These are phyloP conservation scores for Tricholomella constricta DNA, from an alignment of 768 basidiomycete species.

Conservation along the genomic window DNA sequence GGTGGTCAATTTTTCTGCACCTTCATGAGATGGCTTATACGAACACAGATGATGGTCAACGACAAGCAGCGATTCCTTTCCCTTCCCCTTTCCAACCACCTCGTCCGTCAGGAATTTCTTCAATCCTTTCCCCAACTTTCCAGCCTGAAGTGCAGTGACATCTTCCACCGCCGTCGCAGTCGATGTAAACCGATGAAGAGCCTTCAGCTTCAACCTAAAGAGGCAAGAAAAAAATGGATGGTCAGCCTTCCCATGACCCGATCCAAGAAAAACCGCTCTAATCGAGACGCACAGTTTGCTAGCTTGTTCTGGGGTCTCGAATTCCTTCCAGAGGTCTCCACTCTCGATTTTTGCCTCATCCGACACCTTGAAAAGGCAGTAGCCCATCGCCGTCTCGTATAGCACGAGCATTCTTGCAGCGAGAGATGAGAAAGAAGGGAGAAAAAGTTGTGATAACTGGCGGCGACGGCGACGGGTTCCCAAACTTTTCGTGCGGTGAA, in stretches of 20 bases:
- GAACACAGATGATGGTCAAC: conserved; percentile 89
- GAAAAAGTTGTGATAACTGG: neutral
- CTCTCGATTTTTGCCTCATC: conserved; percentile 86
- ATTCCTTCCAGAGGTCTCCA: conserved; percentile 88
- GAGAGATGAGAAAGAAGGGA: neutral
- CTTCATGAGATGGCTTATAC: conserved; percentile 25
- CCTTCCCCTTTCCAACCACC: conserved; percentile 86
- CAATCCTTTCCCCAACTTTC: conserved; percentile 89
- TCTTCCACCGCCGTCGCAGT: conserved; percentile 98
- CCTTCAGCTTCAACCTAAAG: conserved; percentile 86
- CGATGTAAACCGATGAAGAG: conserved; percentile 93
- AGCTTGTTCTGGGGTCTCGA: conserved; percentile 89
- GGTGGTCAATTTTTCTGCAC: neutral
- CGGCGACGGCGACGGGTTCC: conserved; percentile 1
- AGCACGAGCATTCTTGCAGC: conserved; percentile 82
- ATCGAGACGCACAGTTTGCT: conserved; percentile 77
- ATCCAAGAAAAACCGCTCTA: conserved; percentile 2
- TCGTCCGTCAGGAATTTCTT: conserved; percentile 92
- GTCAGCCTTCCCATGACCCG: conserved; percentile 1
- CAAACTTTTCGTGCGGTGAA: conserved; percentile 15
- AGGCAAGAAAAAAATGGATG: conserved; percentile 1
- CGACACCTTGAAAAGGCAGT: conserved; percentile 96
- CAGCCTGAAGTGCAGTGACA: conserved; percentile 87
- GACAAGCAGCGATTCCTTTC: conserved; percentile 82
- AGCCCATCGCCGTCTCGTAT: conserved; percentile 95